Evolutionary conservation across 352 stramenopile genomes (phyloP).

Genomic region (Plasmopara halstedii): DNA sequence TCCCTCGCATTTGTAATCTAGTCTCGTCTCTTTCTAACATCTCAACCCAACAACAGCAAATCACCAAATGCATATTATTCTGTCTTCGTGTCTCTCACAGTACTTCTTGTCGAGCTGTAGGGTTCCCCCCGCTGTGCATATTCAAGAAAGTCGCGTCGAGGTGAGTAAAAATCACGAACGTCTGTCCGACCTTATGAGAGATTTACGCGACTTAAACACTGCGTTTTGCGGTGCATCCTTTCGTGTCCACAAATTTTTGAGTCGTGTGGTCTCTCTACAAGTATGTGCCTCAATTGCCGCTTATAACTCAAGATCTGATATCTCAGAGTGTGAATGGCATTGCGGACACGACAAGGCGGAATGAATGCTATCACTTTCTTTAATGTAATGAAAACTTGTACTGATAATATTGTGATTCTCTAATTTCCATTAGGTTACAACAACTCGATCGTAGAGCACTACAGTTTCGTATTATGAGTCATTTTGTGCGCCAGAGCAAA

Average conservation of each 20-base stretch:
- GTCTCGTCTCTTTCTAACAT: slow-evolving; percentile 1
- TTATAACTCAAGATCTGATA: slow-evolving; percentile 4
- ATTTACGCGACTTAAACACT: not conserved
- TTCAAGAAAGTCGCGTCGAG: slow-evolving; percentile 25
- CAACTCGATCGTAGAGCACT: not conserved
- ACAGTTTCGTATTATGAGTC: slow-evolving; percentile 70
- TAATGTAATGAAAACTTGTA: not conserved
- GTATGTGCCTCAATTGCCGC: not conserved
- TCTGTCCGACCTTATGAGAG: not conserved
- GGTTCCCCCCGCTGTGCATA: slow-evolving; percentile 29
- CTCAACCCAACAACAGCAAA: slow-evolving; percentile 18
- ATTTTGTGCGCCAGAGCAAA: slow-evolving; percentile 96
- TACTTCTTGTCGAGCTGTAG: slow-evolving; percentile 16
- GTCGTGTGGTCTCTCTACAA: not conserved
- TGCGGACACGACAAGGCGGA: not conserved
- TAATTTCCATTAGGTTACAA: slow-evolving; percentile 1
- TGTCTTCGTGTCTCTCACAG: slow-evolving; percentile 15
- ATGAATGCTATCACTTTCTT: slow-evolving; percentile 6
- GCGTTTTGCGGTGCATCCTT: not conserved
- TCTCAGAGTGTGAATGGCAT: not conserved
- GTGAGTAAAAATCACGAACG: slow-evolving; percentile 11
- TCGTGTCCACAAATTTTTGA: not conserved
- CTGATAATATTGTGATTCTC: not conserved
- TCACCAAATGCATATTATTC: slow-evolving; percentile 8
- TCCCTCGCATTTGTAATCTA: not conserved